Base-by-base conservation (phyloP, 2,329 filamentous ascomycete genomes). In the Microcyclosporella mali region DNA sequence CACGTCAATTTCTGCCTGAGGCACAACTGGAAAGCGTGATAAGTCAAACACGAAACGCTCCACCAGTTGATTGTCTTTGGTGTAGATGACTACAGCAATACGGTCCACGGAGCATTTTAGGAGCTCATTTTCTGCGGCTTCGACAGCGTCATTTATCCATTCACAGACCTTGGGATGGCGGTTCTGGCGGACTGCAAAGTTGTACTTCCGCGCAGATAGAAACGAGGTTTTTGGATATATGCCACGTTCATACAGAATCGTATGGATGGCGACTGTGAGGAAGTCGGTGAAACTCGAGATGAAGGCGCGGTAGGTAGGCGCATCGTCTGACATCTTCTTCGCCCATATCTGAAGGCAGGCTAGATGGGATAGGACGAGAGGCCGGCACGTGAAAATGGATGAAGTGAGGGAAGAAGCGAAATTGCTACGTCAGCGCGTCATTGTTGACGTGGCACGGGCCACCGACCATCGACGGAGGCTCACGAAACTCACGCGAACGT, bases 81-180 rank as follows among this genome's bases (percentile, higher is more conserved):
- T 70, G 61, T 73, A 75, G 44, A 81, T 71, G 37, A 80, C 76
- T 28, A 81, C 69, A 46, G 68, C 74, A 49, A 81, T 71, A 41
- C 69, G 68, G 21, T 73, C 69, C 28, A 80, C 74, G 42, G 67
- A 70, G 52, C 74, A 72, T 62, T 64, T 75, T 36, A 84, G 73
- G 28, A 95, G 73, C 67, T 94, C 84, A 3, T 70, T 72, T 46
- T 78, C 73, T 16, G 88, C 77, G 28, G 87, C 84, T 49, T 80
- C 70, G 32, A 92, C 78, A 52, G 88, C 87, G 62, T 92, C 85
- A 60, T 75, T 78, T 65, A 95, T 81, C 85, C 89, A 95, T 57
- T 79, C 71, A 72, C 87, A 94, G 51, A 95, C 84, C 55, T 79
- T 78, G 0, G 89, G 87, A 65, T 95, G 88, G 45, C 88, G 84